Base-by-base conservation (phyloP, 2,329 filamentous ascomycete species). In the Alternaria incomplexa region DNA sequence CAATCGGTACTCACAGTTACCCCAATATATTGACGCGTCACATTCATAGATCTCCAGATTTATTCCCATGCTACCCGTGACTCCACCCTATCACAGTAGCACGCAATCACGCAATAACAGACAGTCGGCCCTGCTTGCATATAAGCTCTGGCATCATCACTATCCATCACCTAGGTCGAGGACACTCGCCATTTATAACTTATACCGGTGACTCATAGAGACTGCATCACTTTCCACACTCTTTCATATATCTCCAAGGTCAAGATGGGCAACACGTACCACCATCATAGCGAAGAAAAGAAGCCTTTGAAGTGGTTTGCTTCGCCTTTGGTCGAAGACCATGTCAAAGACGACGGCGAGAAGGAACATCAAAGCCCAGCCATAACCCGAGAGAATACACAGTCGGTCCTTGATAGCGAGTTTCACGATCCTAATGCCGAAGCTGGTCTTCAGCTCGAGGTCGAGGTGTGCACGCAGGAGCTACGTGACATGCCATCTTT, bases 291-390 rank as follows among this genome's bases (percentile, higher is more conserved):
- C 12, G 23, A 52, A 36, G 46, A 52, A 13, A 58, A 52, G 47
- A 58, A 58, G 25, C 46, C 46, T 5, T n/a, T 58, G n/a, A 22
- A 25, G 8, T 58, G 48, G 46, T 58, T 52, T 17, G 56, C 56
- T n/a, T 52, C 47, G 5, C 56, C 56, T 7, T 47, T 58, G 5
- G 36, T 26, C 23, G 28, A 44, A 12, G 25, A 52, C n/a, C 23
- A 44, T 9, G 32, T 26, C 23, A 22, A 44, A 12, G 25, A 52
- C 9, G n/a, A 44, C 11, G 23, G 51, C 6, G 32, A 28, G n/a
- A 40, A 52, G 9, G 15, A 32, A 10, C 22, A 36, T 13, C 26
- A 15, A 12, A 36, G 17, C 20, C 43, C 54, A 17, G 12, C 20
- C 11, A 28, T 53, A 13, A 36, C 20, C 6, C 13, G 20, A 8